These are phyloP conservation scores for Jaenimonas drosophilae DNA, from an alignment of 208 protist species.

Conservation along the genomic window DNA sequence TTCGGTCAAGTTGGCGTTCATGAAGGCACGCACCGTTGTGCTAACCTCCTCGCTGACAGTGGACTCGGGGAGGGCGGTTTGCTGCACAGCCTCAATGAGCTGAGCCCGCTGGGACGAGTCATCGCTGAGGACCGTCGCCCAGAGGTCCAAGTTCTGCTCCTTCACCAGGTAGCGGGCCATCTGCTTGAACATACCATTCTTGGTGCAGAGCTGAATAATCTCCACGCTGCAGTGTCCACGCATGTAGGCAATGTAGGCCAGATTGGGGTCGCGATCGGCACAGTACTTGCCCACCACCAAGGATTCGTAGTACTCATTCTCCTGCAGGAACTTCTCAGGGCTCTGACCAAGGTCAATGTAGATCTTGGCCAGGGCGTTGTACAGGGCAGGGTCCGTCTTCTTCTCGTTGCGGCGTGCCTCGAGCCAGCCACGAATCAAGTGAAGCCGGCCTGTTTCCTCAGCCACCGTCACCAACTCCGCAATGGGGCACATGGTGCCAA, in stretches of 20 bases:
- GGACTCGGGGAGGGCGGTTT: constrained; percentile 96
- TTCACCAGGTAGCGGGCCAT: constrained; percentile 97
- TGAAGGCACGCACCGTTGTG: constrained; percentile 98
- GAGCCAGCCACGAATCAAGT: constrained; percentile 98
- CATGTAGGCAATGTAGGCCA: constrained; percentile 97
- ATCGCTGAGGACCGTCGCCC: constrained; percentile 92
- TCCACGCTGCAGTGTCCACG: constrained; percentile 95
- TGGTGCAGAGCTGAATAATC: constrained; percentile 95
- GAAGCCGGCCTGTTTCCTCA: constrained; percentile 89
- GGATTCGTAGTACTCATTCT: constrained; percentile 97
- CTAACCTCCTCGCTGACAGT: constrained; percentile 97
- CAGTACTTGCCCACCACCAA: constrained; percentile 97
- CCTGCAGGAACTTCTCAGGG: constrained; percentile 95
- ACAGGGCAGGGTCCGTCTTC: constrained; percentile 91
- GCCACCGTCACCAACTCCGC: constrained; percentile 77
- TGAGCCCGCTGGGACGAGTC: constrained; percentile 86
- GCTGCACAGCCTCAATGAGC: constrained; percentile 98
- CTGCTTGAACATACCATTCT: constrained; percentile 97
- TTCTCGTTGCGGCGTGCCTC: constrained; percentile 94
- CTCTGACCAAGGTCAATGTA: constrained; percentile 98
- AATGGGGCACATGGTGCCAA: constrained; percentile 94
- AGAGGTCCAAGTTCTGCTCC: constrained; percentile 96
- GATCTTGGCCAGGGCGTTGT: constrained; percentile 99
- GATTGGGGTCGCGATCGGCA: constrained; percentile 97
- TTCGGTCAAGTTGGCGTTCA: constrained; percentile 97